Conservation (phyloP, 2,329 filamentous ascomycete genomes). For the Pseudocercospora fijiensis region DNA sequence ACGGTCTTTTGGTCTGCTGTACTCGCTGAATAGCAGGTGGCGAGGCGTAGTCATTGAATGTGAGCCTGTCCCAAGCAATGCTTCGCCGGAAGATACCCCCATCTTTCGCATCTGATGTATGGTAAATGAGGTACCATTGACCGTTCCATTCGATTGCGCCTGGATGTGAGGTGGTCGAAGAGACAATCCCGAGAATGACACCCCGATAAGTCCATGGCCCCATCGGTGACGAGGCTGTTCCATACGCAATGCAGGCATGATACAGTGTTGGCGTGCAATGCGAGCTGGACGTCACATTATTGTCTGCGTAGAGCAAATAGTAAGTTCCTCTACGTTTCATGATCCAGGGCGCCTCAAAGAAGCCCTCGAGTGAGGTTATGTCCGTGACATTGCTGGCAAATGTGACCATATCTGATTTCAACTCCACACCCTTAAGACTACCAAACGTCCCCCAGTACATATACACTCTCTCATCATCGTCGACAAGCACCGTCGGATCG, state of each 20-base stretch:
- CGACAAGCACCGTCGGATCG: slow-evolving; percentile 1
- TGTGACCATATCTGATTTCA: not conserved
- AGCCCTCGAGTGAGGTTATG: not conserved
- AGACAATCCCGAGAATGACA: slow-evolving; percentile 6
- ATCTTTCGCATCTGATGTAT: slow-evolving; percentile 1
- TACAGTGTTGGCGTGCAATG: slow-evolving; percentile 4
- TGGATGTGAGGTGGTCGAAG: slow-evolving; percentile 7
- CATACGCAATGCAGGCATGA: slow-evolving; percentile 6
- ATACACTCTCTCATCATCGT: slow-evolving; percentile 4
- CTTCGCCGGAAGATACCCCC: slow-evolving; percentile 6
- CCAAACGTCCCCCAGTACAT: slow-evolving; percentile 11
- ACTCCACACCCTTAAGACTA: not conserved
- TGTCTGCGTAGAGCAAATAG: slow-evolving; percentile 8
- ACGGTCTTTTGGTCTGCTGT: not conserved
- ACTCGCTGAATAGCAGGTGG: not conserved
- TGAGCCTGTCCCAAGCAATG: not conserved
- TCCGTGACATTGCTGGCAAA: slow-evolving; percentile 2
- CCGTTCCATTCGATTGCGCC: not conserved
- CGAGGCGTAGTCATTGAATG: not conserved
- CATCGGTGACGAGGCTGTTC: not conserved
- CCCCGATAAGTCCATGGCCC: slow-evolving; percentile 7
- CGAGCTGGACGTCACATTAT: not conserved
- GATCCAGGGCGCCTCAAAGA: slow-evolving; percentile 6
- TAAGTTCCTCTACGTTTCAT: slow-evolving; percentile 4
- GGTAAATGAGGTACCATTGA: slow-evolving; percentile 3